Evolutionary conservation across 2,329 filamentous ascomycete species (phyloP).

Genomic region (Aspergillus neotritici): DNA sequence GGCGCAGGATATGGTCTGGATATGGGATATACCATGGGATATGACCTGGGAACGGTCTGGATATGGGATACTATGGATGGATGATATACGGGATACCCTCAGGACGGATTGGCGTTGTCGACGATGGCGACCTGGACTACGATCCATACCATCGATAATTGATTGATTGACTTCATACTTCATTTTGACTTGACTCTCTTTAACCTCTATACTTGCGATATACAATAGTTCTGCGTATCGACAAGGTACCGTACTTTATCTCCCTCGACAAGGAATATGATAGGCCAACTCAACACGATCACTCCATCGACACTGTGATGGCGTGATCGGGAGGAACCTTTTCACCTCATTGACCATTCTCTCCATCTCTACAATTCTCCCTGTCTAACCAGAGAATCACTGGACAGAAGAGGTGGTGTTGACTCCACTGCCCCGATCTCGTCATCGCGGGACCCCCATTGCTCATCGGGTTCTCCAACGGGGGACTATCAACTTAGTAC

Average conservation of each 20-base stretch:
- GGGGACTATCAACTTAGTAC: no score
- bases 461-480: slow-evolving; percentile 13
- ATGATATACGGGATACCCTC: no score
- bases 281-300: background rate
- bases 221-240: no score
- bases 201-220: slow-evolving; percentile 1
- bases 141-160: no score
- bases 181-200: slow-evolving; percentile 1
- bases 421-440: slow-evolving; percentile 6
- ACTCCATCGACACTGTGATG: slow-evolving; percentile 5
- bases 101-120: no score
- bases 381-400: background rate
- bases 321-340: background rate
- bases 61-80: no score
- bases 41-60: no score
- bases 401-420: background rate
- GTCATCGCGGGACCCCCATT: slow-evolving; percentile 16
- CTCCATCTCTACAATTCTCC: background rate
- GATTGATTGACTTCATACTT: no score
- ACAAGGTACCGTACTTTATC: background rate
- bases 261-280: background rate
- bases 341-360: background rate
- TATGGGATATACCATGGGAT: background rate
- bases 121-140: no score
- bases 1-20: no score